Evolutionary conservation across 164 flowering plant species (phyloP), one percentile per base, ranked within the genome.

Genomic region (Stephania yunnanensis): DNA sequence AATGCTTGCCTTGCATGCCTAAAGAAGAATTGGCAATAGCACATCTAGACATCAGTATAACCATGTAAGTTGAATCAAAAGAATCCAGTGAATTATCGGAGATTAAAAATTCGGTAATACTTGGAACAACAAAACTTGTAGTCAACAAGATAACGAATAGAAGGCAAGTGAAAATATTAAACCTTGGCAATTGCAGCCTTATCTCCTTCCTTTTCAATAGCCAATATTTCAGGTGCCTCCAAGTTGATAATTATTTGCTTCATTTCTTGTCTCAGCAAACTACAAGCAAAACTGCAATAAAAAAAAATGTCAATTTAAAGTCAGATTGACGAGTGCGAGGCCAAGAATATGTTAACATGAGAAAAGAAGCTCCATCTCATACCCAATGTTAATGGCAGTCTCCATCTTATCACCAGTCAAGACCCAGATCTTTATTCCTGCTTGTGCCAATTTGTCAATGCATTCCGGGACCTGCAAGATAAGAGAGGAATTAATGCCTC

Each of bases 371-470:
- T 58, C 64, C 64, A 83, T 73, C 58, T 69, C 74, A 71, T 91
- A 95, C 99, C 99, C 99, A 80, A 95, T 93, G 80, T 95, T 95
- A 73, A 95, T 95, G 46, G 99, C 99, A 68, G 99, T 95, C 87
- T 95, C 99, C 97, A 93, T 93, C 82, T 93, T 95, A 84, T 95
- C 99, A 68, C 97, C 99, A 36, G 99, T 95, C 84, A 95, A 84
- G 77, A 95, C 99, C 99, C 99, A 95, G 70, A 95, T 87, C 79
- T 95, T 95, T 68, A 93, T 89, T 70, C 99, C 97, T 22, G 99
- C 99, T 81, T 93, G 97, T 25, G 97, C 95, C 77, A 95, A 94
- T 75, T 87, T 93, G 89, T 91, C 97, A 80, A 95, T 95, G 84
- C 97, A 93, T 71, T 91, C 94, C 48, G 99, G 97, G 77, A 93